A percentile compares a stretch with the other conserved stretches of the same genome.
These are phyloP conservation scores for Tylopilus microsporus DNA, from an alignment of 1,284 basidiomycete species.

Conservation along the genomic window DNA sequence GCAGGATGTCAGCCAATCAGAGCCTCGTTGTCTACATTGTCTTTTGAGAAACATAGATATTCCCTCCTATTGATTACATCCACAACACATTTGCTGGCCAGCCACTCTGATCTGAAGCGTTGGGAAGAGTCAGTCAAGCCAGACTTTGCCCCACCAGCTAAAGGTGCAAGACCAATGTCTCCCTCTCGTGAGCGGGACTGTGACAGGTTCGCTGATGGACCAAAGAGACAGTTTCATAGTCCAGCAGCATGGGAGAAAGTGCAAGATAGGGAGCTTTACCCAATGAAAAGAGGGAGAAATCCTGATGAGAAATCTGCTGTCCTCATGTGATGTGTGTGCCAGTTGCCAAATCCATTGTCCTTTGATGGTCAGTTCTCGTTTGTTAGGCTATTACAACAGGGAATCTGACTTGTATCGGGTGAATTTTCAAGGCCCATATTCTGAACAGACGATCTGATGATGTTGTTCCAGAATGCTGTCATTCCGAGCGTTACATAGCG, in stretches of 20 bases:
- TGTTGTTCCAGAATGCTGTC: slow-evolving; percentile 70
- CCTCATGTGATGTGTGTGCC: slow-evolving; percentile 76
- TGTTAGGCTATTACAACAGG: slow-evolving; percentile 12
- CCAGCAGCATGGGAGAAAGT: slow-evolving; percentile 46
- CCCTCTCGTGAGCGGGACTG: slow-evolving; percentile 48
- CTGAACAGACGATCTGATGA: slow-evolving; percentile 81
- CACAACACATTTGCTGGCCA: slow-evolving; percentile 26
- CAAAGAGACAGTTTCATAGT: slow-evolving; percentile 43
- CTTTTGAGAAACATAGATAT: slow-evolving; percentile 44
- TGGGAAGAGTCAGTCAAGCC: slow-evolving; percentile 39
- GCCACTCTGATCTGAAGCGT: slow-evolving; percentile 37
- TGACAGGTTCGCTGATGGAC: slow-evolving; percentile 42
- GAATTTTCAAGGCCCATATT: slow-evolving; percentile 69
- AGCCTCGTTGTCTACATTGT: slow-evolving; percentile 24
- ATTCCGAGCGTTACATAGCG: slow-evolving; percentile 56
- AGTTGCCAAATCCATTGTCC: slow-evolving; percentile 60
- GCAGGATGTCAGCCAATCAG: slow-evolving; percentile 37
- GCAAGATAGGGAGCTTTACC: no score
- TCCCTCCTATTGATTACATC: slow-evolving; percentile 43
- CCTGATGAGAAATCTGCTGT: slow-evolving; percentile 49
- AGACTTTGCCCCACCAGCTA: slow-evolving; percentile 46
- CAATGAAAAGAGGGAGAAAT: no score
- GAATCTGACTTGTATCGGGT: slow-evolving; percentile 17
- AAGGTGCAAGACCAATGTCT: slow-evolving; percentile 51
- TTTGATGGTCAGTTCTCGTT: slow-evolving; percentile 71